Conservation (phyloP, 345 rosid genomes). For the Syzygium jambos region DNA sequence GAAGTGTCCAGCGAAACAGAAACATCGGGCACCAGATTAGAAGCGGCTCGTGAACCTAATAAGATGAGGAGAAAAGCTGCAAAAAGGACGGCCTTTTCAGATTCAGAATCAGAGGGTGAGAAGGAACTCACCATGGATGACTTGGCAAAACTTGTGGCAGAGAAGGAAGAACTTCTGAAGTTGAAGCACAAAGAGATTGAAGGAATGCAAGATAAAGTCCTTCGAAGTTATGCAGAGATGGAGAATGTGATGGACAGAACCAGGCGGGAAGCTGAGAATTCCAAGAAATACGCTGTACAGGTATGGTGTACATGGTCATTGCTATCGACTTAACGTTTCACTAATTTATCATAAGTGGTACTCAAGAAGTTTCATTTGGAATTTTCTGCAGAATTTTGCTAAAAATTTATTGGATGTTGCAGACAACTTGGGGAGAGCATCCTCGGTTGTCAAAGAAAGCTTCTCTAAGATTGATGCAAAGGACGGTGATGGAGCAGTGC, state of each 20-base stretch:
- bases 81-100: constrained; percentile 43
- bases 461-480: constrained; percentile 54
- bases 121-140: constrained; percentile 60
- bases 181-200: constrained; percentile 49
- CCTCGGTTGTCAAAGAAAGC: constrained; percentile 71
- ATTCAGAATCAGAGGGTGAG: constrained; percentile 58
- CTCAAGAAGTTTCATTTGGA: neutral
- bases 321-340: neutral
- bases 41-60: constrained; percentile 16
- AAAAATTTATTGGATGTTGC: constrained; percentile 75
- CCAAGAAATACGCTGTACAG: constrained; percentile 88
- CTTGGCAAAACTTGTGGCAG: constrained; percentile 59
- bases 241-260: constrained; percentile 85
- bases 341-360: neutral
- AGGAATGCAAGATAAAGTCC: constrained; percentile 69
- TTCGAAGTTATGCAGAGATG: constrained; percentile 73
- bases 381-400: constrained; percentile 62
- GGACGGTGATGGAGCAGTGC: constrained; percentile 52
- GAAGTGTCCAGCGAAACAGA: constrained; percentile 11
- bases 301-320: constrained; percentile 16
- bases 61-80: constrained; percentile 27
- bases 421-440: constrained; percentile 93
- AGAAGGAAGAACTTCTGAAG: constrained; percentile 74
- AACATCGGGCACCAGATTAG: constrained; percentile 25
- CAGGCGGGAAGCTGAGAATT: constrained; percentile 79